A percentile compares a stretch with the other conserved stretches of the same genome.
These are phyloP conservation scores for Aspergillus arachidicola DNA, from an alignment of 2,329 filamentous ascomycete genomes.

Conservation along the genomic window DNA sequence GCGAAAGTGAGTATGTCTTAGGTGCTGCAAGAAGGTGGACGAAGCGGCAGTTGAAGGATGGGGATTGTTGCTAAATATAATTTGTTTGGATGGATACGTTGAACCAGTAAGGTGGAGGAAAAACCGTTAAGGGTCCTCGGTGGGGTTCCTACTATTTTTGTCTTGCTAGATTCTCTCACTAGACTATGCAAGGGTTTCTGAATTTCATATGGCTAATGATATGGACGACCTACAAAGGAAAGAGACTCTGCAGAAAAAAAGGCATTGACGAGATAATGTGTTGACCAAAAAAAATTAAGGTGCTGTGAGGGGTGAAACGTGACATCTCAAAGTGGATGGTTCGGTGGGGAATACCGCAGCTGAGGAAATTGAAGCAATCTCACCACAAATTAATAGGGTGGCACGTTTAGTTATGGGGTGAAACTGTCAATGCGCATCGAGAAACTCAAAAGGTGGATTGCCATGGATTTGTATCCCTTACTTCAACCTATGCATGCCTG, in stretches of 20 bases:
- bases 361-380: background rate
- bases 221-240: background rate
- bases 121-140: background rate
- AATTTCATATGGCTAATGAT: background rate
- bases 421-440: background rate
- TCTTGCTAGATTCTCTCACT: background rate
- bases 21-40: background rate
- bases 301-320: background rate
- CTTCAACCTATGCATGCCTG: background rate
- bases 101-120: background rate
- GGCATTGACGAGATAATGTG: too few relatives aligned
- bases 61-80: conserved; percentile 2
- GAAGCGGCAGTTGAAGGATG: background rate
- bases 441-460: background rate
- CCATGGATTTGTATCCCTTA: background rate
- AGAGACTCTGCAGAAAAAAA: background rate
- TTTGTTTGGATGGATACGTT: background rate
- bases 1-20: background rate
- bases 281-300: background rate
- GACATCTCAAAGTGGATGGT: background rate
- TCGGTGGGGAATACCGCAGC: background rate
- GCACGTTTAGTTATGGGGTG: background rate
- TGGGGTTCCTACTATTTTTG: background rate
- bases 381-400: background rate
- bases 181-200: background rate